Evolutionary conservation across 2,329 filamentous ascomycete genomes (phyloP).

Genomic region (Seiridium cupressi): DNA sequence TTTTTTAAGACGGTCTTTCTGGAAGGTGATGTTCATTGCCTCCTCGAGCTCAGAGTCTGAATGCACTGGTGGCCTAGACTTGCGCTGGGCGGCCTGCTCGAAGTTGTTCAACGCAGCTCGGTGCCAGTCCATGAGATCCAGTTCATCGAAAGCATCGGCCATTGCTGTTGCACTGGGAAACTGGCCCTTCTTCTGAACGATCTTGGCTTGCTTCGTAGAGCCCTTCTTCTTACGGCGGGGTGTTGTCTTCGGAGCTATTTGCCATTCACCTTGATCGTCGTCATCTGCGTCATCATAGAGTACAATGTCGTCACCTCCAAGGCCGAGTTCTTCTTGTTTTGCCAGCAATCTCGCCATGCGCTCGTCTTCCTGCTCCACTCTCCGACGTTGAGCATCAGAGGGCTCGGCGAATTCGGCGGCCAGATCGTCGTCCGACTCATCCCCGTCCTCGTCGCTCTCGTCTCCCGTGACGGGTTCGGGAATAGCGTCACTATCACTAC

Average conservation of each 20-base stretch:
- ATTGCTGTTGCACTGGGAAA: conserved; percentile 39
- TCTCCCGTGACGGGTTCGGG: conserved; percentile 24
- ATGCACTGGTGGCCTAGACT: conserved; percentile 52
- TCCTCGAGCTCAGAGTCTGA: conserved; percentile 67
- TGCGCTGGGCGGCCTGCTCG: conserved; percentile 54
- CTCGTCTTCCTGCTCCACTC: conserved; percentile 51
- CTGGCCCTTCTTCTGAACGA: conserved; percentile 26
- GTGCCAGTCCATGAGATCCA: conserved; percentile 85
- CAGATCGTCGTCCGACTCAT: conserved; percentile 39
- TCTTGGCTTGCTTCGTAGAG: conserved; percentile 18
- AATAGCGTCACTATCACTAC: conserved; percentile 37
- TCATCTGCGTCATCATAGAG: conserved; percentile 49
- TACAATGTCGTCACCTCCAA: conserved; percentile 57
- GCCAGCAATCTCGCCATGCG: conserved; percentile 58
- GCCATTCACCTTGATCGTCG: conserved; percentile 27
- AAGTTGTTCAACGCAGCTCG: conserved; percentile 62
- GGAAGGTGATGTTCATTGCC: conserved; percentile 57
- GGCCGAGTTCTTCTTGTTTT: conserved; percentile 63
- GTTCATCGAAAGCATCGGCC: conserved; percentile 58
- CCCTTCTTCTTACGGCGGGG: conserved; percentile 26
- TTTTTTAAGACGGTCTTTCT: conserved; percentile 70
- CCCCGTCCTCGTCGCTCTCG: conserved; percentile 33
- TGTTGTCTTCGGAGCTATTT: conserved; percentile 17
- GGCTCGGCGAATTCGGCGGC: conserved; percentile 17
- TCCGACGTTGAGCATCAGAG: conserved; percentile 26